These are phyloP conservation scores for Lentinula boryana DNA, from an alignment of 768 basidiomycete species.

Conservation along the genomic window DNA sequence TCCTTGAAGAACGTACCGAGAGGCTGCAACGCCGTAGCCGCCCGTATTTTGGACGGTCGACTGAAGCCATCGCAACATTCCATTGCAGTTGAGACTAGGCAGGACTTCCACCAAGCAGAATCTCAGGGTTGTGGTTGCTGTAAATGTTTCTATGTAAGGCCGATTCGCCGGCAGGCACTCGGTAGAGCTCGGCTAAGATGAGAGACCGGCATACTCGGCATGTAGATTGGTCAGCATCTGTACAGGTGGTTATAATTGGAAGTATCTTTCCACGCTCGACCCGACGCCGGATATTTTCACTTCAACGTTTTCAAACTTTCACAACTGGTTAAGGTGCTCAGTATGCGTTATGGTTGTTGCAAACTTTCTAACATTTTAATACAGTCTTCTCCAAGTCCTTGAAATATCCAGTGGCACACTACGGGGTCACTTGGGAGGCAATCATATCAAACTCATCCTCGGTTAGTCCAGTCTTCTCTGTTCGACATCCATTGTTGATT, in stretches of 20 bases:
- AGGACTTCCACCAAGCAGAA: background rate
- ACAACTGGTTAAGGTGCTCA: background rate
- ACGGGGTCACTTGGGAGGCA: constrained; percentile 96
- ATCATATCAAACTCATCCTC: constrained; percentile 23
- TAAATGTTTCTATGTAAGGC: no score
- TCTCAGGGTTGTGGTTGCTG: background rate
- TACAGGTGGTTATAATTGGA: background rate
- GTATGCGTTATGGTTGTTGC: no score
- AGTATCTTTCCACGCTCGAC: background rate
- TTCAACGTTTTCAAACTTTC: background rate
- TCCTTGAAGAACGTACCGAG: background rate
- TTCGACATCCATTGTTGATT: constrained; percentile 16
- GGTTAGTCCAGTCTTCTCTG: constrained; percentile 11
- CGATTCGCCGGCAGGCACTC: no score
- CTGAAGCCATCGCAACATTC: constrained; percentile 75
- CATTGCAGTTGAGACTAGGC: constrained; percentile 41
- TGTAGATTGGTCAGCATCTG: background rate
- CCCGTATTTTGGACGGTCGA: constrained; percentile 38
- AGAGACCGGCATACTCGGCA: no score
- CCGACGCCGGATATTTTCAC: background rate
- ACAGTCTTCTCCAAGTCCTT: constrained; percentile 40
- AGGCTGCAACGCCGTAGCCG: background rate
- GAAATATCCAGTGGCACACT: constrained; percentile 91
- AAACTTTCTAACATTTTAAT: background rate
- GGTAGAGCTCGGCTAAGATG: background rate